Percentiles rank a stretch among this genome's conserved stretches.
phyloP scores from a whole-genome alignment of 2,329 filamentous ascomycete species.

The Stagonosporopsis vannaccii region DNA sequence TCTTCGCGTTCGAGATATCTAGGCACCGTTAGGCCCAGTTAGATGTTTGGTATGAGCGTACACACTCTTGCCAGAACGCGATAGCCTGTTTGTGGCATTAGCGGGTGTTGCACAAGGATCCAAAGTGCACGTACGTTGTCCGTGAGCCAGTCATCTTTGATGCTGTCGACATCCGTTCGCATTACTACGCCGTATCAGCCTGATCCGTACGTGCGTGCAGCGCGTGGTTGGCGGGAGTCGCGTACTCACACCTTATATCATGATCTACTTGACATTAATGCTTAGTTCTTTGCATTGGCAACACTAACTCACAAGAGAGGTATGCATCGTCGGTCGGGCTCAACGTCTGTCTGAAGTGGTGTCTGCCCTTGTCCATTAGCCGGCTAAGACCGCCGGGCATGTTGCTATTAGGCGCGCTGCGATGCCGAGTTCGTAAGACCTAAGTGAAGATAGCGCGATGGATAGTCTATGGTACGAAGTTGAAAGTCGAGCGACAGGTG shows the following conservation, averaged over 20 bases:
- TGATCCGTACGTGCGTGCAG: not conserved
- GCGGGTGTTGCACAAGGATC: not conserved
- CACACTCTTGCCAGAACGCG: slow-evolving; percentile 94
- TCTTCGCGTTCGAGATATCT: slow-evolving; percentile 90
- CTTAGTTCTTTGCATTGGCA: not conserved
- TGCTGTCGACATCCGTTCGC: slow-evolving; percentile 83
- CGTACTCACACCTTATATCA: slow-evolving; percentile 67
- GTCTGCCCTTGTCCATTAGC: slow-evolving; percentile 35
- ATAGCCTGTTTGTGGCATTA: slow-evolving; percentile 71
- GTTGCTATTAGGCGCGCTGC: slow-evolving; percentile 9
- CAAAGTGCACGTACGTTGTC: slow-evolving; percentile 72
- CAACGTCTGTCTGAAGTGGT: slow-evolving; percentile 40
- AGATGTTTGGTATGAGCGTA: not conserved
- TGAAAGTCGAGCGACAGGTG: not conserved
- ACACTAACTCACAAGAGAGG: slow-evolving; percentile 68
- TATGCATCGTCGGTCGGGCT: slow-evolving; percentile 69
- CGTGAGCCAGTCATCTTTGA: slow-evolving; percentile 94
- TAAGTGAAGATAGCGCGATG: slow-evolving; percentile 9
- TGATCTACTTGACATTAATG: slow-evolving; percentile 59
- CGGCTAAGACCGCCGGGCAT: slow-evolving; percentile 34
- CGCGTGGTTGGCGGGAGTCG: slow-evolving; percentile 19
- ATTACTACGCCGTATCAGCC: slow-evolving; percentile 68
- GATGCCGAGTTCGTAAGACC: slow-evolving; percentile 2
- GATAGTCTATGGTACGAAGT: not conserved
- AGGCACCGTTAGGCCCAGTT: slow-evolving; percentile 8